A percentile compares a stretch with the other conserved stretches of the same genome.
These are phyloP conservation scores for Fusarium sacchari DNA, from an alignment of 2,329 filamentous ascomycete genomes.

Conservation along the genomic window DNA sequence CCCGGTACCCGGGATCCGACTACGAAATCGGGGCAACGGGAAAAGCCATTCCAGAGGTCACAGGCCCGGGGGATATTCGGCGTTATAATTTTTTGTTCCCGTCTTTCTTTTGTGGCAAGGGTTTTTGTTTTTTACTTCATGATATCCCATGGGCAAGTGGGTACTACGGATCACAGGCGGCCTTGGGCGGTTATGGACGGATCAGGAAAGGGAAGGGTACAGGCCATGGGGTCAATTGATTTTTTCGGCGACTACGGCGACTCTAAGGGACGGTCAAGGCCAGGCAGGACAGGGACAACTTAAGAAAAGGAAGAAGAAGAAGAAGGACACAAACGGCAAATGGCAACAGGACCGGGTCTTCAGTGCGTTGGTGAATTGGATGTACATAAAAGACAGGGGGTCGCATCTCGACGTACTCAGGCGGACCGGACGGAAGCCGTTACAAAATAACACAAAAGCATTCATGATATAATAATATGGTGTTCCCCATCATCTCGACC, in stretches of 20 bases:
- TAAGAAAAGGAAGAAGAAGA: constrained; percentile 14
- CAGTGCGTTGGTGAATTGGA: constrained; percentile 29
- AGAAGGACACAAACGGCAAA: constrained; percentile 32
- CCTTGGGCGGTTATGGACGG: constrained; percentile 36
- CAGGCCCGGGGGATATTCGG: constrained; percentile 35
- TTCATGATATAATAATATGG: constrained; percentile 32
- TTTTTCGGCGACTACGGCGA: constrained; percentile 35
- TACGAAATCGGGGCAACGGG: constrained; percentile 23
- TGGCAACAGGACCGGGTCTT: constrained; percentile 38
- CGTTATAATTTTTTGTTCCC: constrained; percentile 35
- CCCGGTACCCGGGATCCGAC: constrained; percentile 7
- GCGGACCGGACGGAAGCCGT: constrained; percentile 16
- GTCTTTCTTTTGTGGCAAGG: constrained; percentile 39
- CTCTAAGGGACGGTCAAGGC: constrained; percentile 27
- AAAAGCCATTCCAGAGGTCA: constrained; percentile 23
- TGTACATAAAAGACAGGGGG: constrained; percentile 32
- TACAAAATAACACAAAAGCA: constrained; percentile 26
- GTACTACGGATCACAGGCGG: constrained; percentile 35
- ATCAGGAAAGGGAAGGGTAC: constrained; percentile 30
- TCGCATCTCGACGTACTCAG: constrained; percentile 18
- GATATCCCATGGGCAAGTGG: constrained; percentile 44
- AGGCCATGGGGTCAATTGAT: constrained; percentile 29
- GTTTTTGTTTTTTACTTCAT: constrained; percentile 35
- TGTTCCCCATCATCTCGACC: constrained; percentile 13
- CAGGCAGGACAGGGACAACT: constrained; percentile 10